Evolutionary conservation across 2,329 filamentous ascomycete species (phyloP), one percentile per base, ranked within the genome.

Genomic region (Triangularia setosa): DNA sequence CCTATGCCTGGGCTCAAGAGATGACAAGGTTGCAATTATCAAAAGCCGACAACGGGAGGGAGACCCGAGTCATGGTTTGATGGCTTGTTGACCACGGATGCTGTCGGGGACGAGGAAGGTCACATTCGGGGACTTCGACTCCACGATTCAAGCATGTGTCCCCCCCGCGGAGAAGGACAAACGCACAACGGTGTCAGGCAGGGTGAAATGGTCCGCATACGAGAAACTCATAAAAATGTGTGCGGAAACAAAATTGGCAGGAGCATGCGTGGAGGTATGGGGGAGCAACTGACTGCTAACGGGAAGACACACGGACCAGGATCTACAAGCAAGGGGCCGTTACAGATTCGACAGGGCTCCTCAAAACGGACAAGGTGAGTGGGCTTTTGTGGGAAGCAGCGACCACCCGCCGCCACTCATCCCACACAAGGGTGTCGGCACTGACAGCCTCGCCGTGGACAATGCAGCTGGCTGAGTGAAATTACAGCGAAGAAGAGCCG

Each of bases 401-500:
- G 9, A 12, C 33, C 33, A 35, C 33, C 40, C 40, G 40, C 40
- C n/a, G 18, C 40, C 35, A 33, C 30, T 33, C 30, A 33, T 33
- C 7, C n/a, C 21, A 52, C 2, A 7, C 52, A 55, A 55, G 52
- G 52, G 52, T 33, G 35, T 27, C 24, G 52, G 23, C 52, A 55
- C 25, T 55, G 25, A 55, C 24, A 28, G 55, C 55, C 55, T 58
- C 55, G 18, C 55, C 30, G 12, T 59, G 11, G 35, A 48, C 12
- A 28, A 21, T 21, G 54, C 35, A 61, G 63, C 63, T 60, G 58
- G 58, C n/a, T 56, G 60, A 44, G 66, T 70, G 64, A 70, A 70
- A 71, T 70, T 72, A 72, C 64, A 70, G 69, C 71, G 71, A 72
- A 61, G 65, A 71, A 72, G 70, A 70, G 71, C 71, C 71, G 71